Evolutionary conservation across 805 yeast genomes (phyloP).

Genomic region (Lipomyces sp.): DNA sequence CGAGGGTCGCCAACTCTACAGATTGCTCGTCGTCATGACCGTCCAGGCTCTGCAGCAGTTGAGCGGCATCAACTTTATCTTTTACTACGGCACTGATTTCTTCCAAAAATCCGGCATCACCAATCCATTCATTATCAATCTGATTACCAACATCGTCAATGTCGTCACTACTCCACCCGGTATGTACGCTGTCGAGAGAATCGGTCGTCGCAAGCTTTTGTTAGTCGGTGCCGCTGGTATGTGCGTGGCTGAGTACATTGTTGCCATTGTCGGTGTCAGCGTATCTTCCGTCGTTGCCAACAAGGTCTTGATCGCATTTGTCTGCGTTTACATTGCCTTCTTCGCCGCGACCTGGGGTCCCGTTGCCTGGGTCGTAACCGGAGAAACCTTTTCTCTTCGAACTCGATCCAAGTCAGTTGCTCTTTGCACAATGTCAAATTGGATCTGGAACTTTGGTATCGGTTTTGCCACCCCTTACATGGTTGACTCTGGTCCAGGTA

Average conservation of each 20-base stretch:
- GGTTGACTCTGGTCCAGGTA: constrained; percentile 60
- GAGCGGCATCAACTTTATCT: constrained; percentile 87
- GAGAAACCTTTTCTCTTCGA: constrained; percentile 71
- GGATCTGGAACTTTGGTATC: constrained; percentile 76
- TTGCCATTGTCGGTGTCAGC: constrained; percentile 66
- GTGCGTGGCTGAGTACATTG: constrained; percentile 66
- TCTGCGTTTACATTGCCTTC: constrained; percentile 68
- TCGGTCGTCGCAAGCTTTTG: constrained; percentile 77
- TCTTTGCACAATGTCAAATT: constrained; percentile 74
- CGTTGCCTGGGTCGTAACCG: constrained; percentile 68
- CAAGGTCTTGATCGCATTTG: constrained; percentile 57
- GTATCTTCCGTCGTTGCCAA: constrained; percentile 47
- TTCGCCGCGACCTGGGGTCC: constrained; percentile 90
- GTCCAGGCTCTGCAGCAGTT: constrained; percentile 85
- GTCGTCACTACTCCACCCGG: constrained; percentile 84
- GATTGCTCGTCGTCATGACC: constrained; percentile 63
- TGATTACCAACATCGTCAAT: constrained; percentile 80
- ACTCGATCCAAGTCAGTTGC: constrained; percentile 76
- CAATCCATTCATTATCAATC: constrained; percentile 71
- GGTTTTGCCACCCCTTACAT: constrained; percentile 75
- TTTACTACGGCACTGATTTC: constrained; percentile 86
- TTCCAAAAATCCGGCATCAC: constrained; percentile 69
- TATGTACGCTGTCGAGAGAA: constrained; percentile 70
- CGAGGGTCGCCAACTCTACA: constrained; percentile 32
- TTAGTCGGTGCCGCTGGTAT: constrained; percentile 78